These are phyloP conservation scores for Cyclospora cayetanensis DNA, from an alignment of 169 alveolate species.

Conservation along the genomic window DNA sequence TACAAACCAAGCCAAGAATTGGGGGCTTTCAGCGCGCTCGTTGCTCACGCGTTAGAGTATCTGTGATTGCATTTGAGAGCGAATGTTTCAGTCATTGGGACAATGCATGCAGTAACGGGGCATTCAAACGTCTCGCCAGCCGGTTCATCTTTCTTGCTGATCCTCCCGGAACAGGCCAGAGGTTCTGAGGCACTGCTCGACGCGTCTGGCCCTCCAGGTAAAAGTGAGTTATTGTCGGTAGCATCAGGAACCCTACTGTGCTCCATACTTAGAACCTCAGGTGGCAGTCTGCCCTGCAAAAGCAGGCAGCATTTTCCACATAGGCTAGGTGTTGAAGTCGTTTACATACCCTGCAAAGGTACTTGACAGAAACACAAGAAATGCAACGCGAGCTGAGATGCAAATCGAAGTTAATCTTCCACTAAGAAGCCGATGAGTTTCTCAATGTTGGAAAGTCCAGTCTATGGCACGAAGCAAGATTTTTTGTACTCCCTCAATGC, in stretches of 20 bases:
- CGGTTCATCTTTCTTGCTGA: background rate
- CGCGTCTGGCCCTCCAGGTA: background rate
- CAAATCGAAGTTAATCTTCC: too few species aligned
- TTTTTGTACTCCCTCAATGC: too few species aligned
- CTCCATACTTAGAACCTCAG: constrained; percentile 3
- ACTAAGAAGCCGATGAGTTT: too few species aligned
- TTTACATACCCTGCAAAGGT: too few species aligned
- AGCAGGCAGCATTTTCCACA: too few species aligned
- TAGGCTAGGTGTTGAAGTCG: too few species aligned
- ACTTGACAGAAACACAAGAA: too few species aligned
- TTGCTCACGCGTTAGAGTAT: constrained; percentile 51
- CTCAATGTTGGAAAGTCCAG: too few species aligned
- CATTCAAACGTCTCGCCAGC: constrained; percentile 60
- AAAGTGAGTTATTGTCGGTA: background rate
- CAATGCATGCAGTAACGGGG: constrained; percentile 58
- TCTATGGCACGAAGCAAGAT: too few species aligned
- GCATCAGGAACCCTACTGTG: background rate
- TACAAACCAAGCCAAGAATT: too few species aligned
- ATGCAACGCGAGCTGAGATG: too few species aligned
- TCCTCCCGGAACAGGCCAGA: background rate
- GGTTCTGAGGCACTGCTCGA: background rate
- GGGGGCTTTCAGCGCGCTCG: background rate
- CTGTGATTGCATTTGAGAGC: constrained; percentile 70
- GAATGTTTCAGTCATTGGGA: constrained; percentile 48
- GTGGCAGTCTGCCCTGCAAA: constrained; percentile 49